phyloP scores from a whole-genome alignment of 768 basidiomycete genomes.

The Auricularia sp. region DNA sequence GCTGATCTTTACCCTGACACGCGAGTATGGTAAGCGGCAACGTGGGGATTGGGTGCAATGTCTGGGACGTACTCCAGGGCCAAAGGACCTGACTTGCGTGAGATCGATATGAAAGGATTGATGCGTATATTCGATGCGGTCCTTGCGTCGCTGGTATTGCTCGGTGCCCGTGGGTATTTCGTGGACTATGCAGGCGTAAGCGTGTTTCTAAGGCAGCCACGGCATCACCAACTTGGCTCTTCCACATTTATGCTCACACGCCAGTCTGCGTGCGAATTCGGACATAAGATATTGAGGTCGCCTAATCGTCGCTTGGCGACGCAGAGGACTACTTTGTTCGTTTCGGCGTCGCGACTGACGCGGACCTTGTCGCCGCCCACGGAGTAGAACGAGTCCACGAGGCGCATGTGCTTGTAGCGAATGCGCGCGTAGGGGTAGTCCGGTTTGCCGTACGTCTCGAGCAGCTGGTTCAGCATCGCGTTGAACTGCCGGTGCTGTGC shows the following conservation, averaged over 20 bases:
- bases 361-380: conserved; percentile 56
- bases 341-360: conserved; percentile 75
- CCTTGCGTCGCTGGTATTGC: conserved; percentile 58
- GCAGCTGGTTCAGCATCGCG: conserved; percentile 72
- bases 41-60: neutral
- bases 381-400: conserved; percentile 71
- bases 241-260: conserved; percentile 89
- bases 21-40: neutral
- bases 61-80: neutral
- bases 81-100: conserved; percentile 58
- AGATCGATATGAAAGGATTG: conserved; percentile 90
- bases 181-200: conserved; percentile 31
- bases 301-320: conserved; percentile 77
- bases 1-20: neutral
- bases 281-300: conserved; percentile 79
- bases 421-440: conserved; percentile 45
- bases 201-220: neutral
- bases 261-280: conserved; percentile 81
- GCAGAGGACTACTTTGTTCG: conserved; percentile 47
- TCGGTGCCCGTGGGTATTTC: conserved; percentile 44
- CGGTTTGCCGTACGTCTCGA: conserved; percentile 42
- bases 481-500: conserved; percentile 85
- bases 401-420: conserved; percentile 63
- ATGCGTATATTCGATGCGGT: conserved; percentile 87
- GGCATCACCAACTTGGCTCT: conserved; percentile 54